Base-by-base conservation (phyloP, 495 filamentous ascomycete genomes). In the Tuber calosporum region DNA sequence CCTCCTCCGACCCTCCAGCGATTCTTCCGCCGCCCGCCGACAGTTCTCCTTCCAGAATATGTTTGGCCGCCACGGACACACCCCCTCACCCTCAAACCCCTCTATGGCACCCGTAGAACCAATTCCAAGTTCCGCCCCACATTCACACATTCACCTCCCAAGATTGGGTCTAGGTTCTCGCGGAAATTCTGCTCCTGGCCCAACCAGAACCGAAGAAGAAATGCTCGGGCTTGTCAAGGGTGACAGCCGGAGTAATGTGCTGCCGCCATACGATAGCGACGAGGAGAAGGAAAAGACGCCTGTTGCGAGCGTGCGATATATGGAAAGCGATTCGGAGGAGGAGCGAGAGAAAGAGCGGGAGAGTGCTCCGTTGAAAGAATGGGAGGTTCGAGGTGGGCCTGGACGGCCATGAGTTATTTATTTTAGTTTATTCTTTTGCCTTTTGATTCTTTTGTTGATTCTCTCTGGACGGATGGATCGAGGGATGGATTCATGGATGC, bases 31-130 rank as follows among this genome's bases (percentile, higher is more conserved):
- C 66, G 84, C 85, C n/a, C 83, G 82, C 77, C 89, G 95, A 45
- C 93, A 97, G 81, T 98, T 97, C 84, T 93, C 90, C 39, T 98
- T 98, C 86, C 90, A 94, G 67, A 77, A 38, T 34, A 75, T 78
- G 17, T 78, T 78, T 70, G 62, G 67, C 0, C 71, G 75, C 4
- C 76, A 78, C 43, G 69, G 67, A 19, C 76, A 75, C 38, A 62
- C 70, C 2, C 75, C 71, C 43, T 78, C 76, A 9, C 76, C 74
- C 4, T 75, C 76, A 30, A 77, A 69, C 36, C 26, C 53, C 4
- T 62, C 53, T 17, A 19, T 4, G 1, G 53, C 13, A 17, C 73
- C 71, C 9, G 66, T 72, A 11, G 78, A 75, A 7, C 67, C 76
- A 1, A 6, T 22, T 30, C 17, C 53, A n/a, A 67, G 41, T n/a